Evolutionary conservation across 2,329 filamentous ascomycete species (phyloP), one percentile per base, ranked within the genome.

Genomic region (Rachicladosporium sp.): DNA sequence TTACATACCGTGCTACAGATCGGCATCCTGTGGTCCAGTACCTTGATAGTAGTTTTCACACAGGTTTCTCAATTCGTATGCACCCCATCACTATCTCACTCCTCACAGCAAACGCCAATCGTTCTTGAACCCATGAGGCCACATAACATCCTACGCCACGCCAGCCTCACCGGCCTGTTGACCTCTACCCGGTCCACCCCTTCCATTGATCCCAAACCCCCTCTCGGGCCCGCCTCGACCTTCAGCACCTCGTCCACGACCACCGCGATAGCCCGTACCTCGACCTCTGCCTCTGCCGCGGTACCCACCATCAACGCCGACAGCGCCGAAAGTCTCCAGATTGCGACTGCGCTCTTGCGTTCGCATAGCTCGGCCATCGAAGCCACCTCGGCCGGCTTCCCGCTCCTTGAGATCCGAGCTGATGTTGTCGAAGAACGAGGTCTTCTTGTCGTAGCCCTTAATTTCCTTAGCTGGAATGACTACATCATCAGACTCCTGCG

Each of bases 341-440:
- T 96, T 96, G 66, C 86, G 87, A 60, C 81, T 86, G 59, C 93
- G 84, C 60, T 96, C 91, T 60, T 96, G 87, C 31, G 79, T 81
- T 39, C 91, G 79, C 78, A 91, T 93, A 59, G 93, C 86, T 35
- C 83, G 78, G 27, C 86, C 87, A 42, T 82, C 80, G n/a, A 77
- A 70, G 46, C 76, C 73, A 4, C 72, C 73, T 32, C 69, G 58
- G 27, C 62, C 70, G 36, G 55, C 46, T 37, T 84, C 78, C 33
- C 91, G 78, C 49, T 98, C 91, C 61, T 83, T 93, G 46, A 84
- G 74, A 59, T 98, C 91, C 49, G 85, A 93, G 1, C 86, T 93
- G 48, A 98, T 95, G 61, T 98, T 95, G 64, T 98, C 91, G 57
- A 98, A 98, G 70, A 98, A 98, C 1, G 86, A 94, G 3, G 68